Base-by-base conservation (phyloP, 106 monocot genomes). In the Dendrobium huoshanense region DNA sequence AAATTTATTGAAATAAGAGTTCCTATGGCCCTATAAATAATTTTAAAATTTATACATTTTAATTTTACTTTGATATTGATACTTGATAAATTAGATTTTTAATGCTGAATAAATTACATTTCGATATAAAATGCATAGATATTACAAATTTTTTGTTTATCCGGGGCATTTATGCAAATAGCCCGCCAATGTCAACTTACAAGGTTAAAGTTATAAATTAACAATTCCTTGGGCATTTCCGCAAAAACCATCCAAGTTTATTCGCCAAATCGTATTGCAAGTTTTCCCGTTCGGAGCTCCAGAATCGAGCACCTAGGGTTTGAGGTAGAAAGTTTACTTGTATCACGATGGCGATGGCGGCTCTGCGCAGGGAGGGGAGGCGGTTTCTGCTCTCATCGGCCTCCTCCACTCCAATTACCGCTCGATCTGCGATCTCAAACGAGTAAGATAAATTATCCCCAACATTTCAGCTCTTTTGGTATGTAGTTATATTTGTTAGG, bases 321-420 rank as follows among this genome's bases (percentile, higher is more conserved):
- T 74, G 72, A 72, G 22, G 18, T 10, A 54, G 33, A n/a, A 15
- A 31, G 37, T 47, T 67, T 42, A 80, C 13, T 13, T 37, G 37
- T 37, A 58, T 15, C 51, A 42, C 75, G 41, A 96, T 96, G 96
- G 96, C 96, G 87, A 93, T 93, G 93, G 91, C 90, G 77, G 91
- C 91, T 54, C 65, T 96, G 81, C 78, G 93, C 59, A 80, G 90
- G 74, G 96, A 91, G 77, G 91, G 96, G 65, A 88, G 85, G 88
- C 78, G 96, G 49, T 67, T 95, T 85, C 73, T 96, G 87, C 31
- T 88, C 77, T 75, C 86, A 31, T 65, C 81, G 9, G 22, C 41
- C 15, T 70, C 72, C 9, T 78, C 84, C 10, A 84, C 59, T 58
- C 67, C 90, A 27, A 72, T 15, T 42, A 56, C 85, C 40, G 83